These are phyloP conservation scores for Monosporascus sp. DNA, from an alignment of 2,329 filamentous ascomycete genomes.

Conservation along the genomic window DNA sequence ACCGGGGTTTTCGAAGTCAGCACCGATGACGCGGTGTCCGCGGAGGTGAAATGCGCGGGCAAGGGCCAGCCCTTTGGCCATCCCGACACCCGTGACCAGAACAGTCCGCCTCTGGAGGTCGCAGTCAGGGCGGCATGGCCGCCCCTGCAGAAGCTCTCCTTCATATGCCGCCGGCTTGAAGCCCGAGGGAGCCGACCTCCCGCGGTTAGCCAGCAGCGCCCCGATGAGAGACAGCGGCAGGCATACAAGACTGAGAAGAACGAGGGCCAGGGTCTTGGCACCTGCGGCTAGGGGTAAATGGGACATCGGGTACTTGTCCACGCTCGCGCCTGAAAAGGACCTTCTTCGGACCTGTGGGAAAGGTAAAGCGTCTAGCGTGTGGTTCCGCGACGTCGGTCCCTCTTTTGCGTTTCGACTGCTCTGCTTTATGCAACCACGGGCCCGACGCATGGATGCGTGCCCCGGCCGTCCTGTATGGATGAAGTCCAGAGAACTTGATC, in stretches of 20 bases:
- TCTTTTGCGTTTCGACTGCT: no score
- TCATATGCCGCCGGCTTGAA: not conserved
- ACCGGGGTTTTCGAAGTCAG: constrained; percentile 52
- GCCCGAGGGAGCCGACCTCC: not conserved
- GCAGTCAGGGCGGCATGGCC: not conserved
- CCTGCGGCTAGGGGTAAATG: no score
- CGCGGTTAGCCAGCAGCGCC: not conserved
- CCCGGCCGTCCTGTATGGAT: no score
- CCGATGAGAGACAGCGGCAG: constrained; percentile 11
- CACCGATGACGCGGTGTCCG: constrained; percentile 67
- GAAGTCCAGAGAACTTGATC: no score
- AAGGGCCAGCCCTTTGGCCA: constrained; percentile 63
- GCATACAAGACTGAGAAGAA: constrained; percentile 12
- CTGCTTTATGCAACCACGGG: no score
- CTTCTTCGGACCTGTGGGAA: no score
- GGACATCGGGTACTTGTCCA: no score
- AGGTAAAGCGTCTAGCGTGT: no score
- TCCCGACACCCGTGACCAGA: constrained; percentile 67
- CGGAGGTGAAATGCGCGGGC: constrained; percentile 59
- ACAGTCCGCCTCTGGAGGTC: constrained; percentile 37
- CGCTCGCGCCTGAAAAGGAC: no score
- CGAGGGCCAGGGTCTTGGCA: constrained; percentile 9
- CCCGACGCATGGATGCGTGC: no score
- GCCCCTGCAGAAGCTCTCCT: constrained; percentile 1
- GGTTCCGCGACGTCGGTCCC: no score